phyloP scores from a whole-genome alignment of 2,329 filamentous ascomycete genomes.

The Trichoderma guizhouense region DNA sequence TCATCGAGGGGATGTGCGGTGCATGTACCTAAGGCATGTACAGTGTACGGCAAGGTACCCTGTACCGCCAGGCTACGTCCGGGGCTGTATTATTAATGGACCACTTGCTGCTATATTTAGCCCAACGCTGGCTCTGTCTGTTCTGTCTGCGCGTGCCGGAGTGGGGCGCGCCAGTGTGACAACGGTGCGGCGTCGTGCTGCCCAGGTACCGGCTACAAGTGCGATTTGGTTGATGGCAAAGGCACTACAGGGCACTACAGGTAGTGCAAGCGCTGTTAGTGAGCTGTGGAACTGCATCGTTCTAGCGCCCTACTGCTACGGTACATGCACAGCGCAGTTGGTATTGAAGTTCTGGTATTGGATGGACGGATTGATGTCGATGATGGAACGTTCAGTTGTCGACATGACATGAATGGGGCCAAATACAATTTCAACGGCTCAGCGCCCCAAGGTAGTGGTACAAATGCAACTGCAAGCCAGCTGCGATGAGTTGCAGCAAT shows the following conservation, averaged over 20 bases:
- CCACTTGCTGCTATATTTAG: conserved; percentile 8
- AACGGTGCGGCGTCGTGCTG: conserved; percentile 8
- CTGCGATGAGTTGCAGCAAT: background rate
- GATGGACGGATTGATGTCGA: background rate
- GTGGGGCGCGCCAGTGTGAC: conserved; percentile 1
- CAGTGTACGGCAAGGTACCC: background rate
- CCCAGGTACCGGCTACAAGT: background rate
- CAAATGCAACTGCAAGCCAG: background rate
- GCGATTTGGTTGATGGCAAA: background rate
- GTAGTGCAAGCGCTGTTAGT: background rate
- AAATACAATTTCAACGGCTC: background rate
- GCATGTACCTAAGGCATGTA: background rate
- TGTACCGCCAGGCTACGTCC: conserved; percentile 2
- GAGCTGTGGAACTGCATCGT: background rate
- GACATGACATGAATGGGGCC: background rate
- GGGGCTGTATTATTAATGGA: conserved; percentile 12
- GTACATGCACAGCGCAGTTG: background rate
- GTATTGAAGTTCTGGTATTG: background rate
- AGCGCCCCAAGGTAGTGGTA: background rate
- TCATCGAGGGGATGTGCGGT: background rate
- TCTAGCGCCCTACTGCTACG: background rate
- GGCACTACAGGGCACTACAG: background rate
- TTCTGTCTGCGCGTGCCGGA: background rate
- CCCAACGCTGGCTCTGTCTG: background rate
- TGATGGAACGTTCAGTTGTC: background rate